phyloP scores from a whole-genome alignment of 805 yeast species.

The Metschnikowia chrysomelidarum region DNA sequence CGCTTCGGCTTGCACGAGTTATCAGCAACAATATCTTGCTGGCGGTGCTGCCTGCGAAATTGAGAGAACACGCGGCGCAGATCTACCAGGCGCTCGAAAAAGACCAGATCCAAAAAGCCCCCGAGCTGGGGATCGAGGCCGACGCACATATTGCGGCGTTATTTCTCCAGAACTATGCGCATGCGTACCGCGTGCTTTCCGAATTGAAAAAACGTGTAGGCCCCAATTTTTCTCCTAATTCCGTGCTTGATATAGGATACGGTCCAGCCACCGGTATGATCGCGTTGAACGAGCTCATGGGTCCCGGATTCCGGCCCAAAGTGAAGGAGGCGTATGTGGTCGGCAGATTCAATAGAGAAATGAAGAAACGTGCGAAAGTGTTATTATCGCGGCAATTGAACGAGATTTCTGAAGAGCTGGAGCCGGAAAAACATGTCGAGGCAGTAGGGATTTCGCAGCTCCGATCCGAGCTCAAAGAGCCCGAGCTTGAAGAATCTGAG shows the following conservation, averaged over 20 bases:
- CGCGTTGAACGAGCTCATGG: constrained; percentile 82
- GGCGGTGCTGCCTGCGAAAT: constrained; percentile 57
- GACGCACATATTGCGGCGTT: constrained; percentile 81
- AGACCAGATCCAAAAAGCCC: constrained; percentile 52
- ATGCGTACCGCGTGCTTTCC: constrained; percentile 57
- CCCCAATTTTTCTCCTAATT: constrained; percentile 56
- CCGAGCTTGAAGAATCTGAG: constrained; percentile 19
- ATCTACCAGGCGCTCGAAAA: constrained; percentile 51
- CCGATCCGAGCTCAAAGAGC: constrained; percentile 13
- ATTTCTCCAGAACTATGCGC: constrained; percentile 78
- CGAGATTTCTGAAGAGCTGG: constrained; percentile 30
- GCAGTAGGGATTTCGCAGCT: constrained; percentile 7
- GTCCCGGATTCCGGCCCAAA: constrained; percentile 56
- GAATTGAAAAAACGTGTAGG: constrained; percentile 63
- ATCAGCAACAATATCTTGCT: constrained; percentile 65
- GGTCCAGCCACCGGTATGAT: constrained; percentile 94
- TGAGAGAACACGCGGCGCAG: constrained; percentile 61
- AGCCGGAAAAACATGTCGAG: constrained; percentile 19
- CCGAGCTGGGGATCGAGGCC: constrained; percentile 47
- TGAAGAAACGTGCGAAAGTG: constrained; percentile 79
- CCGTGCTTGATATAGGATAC: constrained; percentile 74
- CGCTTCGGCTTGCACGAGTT: constrained; percentile 51
- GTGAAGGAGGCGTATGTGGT: constrained; percentile 69
- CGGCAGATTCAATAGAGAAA: constrained; percentile 55
- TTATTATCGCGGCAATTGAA: constrained; percentile 66